These are phyloP conservation scores for Biscutella laevigata DNA, from an alignment of 441 rosid genomes.

Conservation along the genomic window DNA sequence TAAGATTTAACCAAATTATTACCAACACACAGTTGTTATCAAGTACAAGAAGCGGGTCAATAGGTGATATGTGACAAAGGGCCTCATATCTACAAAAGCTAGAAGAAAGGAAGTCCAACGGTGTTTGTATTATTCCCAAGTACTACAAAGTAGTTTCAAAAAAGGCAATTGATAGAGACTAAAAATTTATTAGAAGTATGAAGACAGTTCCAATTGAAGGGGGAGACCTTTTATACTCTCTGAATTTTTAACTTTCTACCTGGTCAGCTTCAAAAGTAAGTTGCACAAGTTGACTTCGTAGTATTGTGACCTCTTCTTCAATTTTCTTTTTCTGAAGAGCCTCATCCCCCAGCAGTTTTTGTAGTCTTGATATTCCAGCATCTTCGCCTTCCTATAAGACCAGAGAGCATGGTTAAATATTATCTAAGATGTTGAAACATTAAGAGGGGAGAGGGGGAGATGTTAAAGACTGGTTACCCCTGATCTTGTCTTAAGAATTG, in stretches of 20 bases:
- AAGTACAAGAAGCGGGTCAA: constrained; percentile 1
- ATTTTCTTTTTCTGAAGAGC: constrained; percentile 65
- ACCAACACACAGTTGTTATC: constrained; percentile 7
- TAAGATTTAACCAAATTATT: neutral
- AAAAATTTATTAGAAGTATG: neutral
- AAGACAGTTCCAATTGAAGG: neutral
- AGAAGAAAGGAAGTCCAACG: too few relatives aligned
- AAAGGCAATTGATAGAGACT: constrained; percentile 2
- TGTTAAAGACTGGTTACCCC: constrained; percentile 40
- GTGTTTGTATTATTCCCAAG: neutral
- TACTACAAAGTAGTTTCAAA: too few relatives aligned
- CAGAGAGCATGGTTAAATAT: constrained; percentile 24
- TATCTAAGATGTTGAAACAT: constrained; percentile 3
- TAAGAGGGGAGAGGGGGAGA: neutral
- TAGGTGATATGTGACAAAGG: neutral
- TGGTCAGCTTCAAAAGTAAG: constrained; percentile 86
- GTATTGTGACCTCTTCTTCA: constrained; percentile 66
- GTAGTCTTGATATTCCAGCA: constrained; percentile 63
- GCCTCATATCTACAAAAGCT: constrained; percentile 1
- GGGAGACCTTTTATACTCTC: neutral
- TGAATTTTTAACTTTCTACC: constrained; percentile 35
- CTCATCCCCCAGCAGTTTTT: constrained; percentile 71
- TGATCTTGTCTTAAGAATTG: constrained; percentile 42
- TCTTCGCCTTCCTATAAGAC: constrained; percentile 60
- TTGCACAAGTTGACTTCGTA: constrained; percentile 81